Conservation (phyloP, 2,329 filamentous ascomycete species). For the Ophiostoma australiae region DNA sequence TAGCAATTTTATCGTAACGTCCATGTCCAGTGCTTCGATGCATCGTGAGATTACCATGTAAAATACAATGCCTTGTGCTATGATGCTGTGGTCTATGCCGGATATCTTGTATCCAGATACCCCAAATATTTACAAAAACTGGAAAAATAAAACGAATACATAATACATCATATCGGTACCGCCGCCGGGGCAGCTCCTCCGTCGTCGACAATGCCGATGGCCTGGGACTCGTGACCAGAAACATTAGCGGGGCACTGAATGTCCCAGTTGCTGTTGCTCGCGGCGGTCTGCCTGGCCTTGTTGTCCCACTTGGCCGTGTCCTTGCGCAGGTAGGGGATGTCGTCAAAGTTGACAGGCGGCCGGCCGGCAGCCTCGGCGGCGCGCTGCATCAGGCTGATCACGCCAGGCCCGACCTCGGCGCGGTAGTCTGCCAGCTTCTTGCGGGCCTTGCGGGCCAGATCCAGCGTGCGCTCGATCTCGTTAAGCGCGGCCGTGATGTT, state of each 20-base stretch:
- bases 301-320: slow-evolving; percentile 3
- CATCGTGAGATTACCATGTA: background rate
- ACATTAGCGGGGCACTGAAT: background rate
- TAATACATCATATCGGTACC: background rate
- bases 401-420: slow-evolving; percentile 28
- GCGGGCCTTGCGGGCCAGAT: slow-evolving; percentile 27
- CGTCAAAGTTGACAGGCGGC: slow-evolving; percentile 28
- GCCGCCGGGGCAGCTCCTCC: background rate
- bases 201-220: background rate
- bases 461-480: slow-evolving; percentile 30
- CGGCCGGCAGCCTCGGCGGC: slow-evolving; percentile 32
- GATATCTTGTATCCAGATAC: background rate
- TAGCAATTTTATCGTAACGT: background rate
- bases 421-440: slow-evolving; percentile 27
- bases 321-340: slow-evolving; percentile 12
- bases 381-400: slow-evolving; percentile 33
- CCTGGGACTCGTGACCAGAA: background rate
- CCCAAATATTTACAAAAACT: background rate
- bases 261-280: slow-evolving; percentile 18
- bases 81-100: background rate
- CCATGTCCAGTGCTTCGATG: background rate
- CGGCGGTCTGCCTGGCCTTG: background rate
- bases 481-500: slow-evolving; percentile 20
- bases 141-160: background rate
- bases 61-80: background rate